Conservation (phyloP, 192 early-diverging fungal species). For the Coemansia sp. region DNA sequence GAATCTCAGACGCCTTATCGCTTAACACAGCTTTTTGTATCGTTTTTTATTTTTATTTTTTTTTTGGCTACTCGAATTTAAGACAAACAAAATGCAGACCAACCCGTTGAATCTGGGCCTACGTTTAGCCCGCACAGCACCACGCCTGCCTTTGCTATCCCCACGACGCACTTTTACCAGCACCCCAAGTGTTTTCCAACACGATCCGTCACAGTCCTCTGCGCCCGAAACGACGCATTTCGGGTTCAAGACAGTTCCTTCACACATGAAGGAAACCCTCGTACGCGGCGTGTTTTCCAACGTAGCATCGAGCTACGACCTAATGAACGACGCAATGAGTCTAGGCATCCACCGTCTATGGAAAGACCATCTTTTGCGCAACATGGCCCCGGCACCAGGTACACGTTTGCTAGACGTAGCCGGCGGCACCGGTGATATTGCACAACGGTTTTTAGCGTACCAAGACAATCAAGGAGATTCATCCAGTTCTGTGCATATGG, state of each 20-base stretch:
- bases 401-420: conserved; percentile 94
- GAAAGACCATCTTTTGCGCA: conserved; percentile 92
- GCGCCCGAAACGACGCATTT: conserved; percentile 74
- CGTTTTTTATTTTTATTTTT: too few relatives aligned
- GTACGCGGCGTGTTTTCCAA: conserved; percentile 90
- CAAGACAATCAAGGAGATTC: conserved; percentile 67
- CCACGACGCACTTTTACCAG: too few relatives aligned
- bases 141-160: too few relatives aligned
- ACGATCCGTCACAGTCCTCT: background rate
- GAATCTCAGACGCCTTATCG: too few relatives aligned
- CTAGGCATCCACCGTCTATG: conserved; percentile 91
- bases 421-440: conserved; percentile 97
- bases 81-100: too few relatives aligned
- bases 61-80: too few relatives aligned
- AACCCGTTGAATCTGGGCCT: too few relatives aligned
- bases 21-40: too few relatives aligned
- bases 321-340: conserved; percentile 98
- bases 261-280: conserved; percentile 83
- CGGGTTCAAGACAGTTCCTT: conserved; percentile 87
- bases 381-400: conserved; percentile 75
- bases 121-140: too few relatives aligned
- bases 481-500: conserved; percentile 70
- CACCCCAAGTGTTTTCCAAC: too few relatives aligned
- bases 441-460: conserved; percentile 90
- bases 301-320: conserved; percentile 94